Percentiles rank a stretch among this genome's conserved stretches.
phyloP scores from a whole-genome alignment of 169 alveolate genomes.

The Eimeria brunetti region DNA sequence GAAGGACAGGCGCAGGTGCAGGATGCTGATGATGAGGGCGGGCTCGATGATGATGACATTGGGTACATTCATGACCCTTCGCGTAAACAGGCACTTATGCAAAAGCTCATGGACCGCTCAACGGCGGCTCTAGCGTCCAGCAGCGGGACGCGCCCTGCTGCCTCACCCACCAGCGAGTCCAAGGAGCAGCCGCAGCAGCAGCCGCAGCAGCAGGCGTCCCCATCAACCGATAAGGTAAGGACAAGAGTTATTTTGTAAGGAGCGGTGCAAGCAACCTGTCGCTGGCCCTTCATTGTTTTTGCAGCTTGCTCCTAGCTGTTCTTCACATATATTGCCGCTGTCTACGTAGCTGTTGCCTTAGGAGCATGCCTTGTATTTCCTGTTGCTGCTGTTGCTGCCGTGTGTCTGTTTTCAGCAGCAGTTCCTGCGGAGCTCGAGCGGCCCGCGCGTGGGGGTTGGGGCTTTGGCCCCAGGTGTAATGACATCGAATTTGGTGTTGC shows the following conservation, averaged over 20 bases:
- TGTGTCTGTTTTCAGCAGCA: constrained; percentile 48
- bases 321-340: background rate
- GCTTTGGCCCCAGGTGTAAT: constrained; percentile 14
- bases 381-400: constrained; percentile 21
- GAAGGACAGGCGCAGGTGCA: constrained; percentile 36
- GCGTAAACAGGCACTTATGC: constrained; percentile 78
- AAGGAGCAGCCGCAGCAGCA: constrained; percentile 51
- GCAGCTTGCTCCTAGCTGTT: background rate
- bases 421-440: constrained; percentile 37
- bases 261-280: too few species aligned
- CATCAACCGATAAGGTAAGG: constrained; percentile 57
- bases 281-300: background rate
- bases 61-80: constrained; percentile 71
- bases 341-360: background rate
- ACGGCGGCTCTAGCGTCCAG: constrained; percentile 26
- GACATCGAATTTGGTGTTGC: constrained; percentile 5
- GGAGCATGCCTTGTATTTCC: background rate
- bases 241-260: constrained; percentile 47
- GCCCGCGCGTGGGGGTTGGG: constrained; percentile 24
- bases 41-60: constrained; percentile 74
- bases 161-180: constrained; percentile 47
- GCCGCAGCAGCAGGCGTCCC: constrained; percentile 40
- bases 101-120: constrained; percentile 74
- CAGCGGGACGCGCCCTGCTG: constrained; percentile 31
- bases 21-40: constrained; percentile 74